These are phyloP conservation scores for Bruguiera hainesii DNA, from an alignment of 441 rosid species.

Conservation along the genomic window DNA sequence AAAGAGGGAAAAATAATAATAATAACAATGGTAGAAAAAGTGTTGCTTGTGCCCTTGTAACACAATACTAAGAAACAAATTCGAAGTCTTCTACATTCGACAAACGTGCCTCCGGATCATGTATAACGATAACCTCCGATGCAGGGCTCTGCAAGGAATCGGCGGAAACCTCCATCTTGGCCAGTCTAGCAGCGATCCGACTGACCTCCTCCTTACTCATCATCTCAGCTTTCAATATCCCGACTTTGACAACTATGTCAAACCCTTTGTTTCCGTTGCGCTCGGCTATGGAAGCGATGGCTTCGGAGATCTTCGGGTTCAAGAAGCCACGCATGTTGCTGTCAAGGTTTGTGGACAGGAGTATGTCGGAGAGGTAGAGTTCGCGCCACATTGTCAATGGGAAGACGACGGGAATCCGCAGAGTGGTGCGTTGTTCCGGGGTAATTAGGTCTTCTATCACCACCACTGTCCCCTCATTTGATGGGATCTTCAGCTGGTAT, in stretches of 20 bases:
- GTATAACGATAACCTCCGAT: no score
- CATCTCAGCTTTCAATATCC: constrained; percentile 6
- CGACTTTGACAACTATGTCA: constrained; percentile 6
- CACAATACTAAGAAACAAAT: no score
- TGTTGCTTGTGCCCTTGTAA: no score
- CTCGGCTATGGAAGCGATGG: constrained; percentile 5
- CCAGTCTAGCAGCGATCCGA: neutral
- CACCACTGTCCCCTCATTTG: neutral
- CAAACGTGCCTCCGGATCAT: no score
- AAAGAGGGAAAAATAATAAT: no score
- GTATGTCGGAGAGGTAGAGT: constrained; percentile 1
- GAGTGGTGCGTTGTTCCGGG: neutral
- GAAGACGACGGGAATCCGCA: neutral
- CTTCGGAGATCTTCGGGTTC: neutral
- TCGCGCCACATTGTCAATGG: constrained; percentile 5
- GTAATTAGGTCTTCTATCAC: constrained; percentile 8
- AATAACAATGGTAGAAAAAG: no score
- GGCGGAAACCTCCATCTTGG: neutral
- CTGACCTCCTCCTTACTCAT: constrained; percentile 1
- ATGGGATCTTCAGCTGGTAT: constrained; percentile 11
- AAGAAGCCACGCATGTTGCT: neutral
- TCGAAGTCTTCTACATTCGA: no score
- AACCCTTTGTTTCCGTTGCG: constrained; percentile 1
- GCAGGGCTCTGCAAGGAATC: neutral
- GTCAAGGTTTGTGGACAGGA: constrained; percentile 1